Percentiles rank a stretch among this genome's conserved stretches.
Evolutionary conservation across 2,329 filamentous ascomycete species (phyloP).

Genomic region (Botrytis porri): DNA sequence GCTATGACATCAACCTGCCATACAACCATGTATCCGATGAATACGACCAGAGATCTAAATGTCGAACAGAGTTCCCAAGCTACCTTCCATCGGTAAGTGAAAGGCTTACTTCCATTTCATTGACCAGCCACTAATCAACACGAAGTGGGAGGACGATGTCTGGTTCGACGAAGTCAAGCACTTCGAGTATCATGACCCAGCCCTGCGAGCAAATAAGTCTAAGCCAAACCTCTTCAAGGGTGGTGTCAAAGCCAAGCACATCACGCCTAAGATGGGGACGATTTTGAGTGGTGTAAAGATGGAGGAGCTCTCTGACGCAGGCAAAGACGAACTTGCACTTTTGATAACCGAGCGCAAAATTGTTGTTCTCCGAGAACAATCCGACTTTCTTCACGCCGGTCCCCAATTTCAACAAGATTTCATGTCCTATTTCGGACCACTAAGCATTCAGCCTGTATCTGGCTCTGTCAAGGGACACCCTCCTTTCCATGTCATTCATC

Average conservation of each 20-base stretch:
- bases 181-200: constrained; percentile 47
- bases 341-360: constrained; percentile 43
- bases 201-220: constrained; percentile 56
- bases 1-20: constrained; percentile 48
- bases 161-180: constrained; percentile 46
- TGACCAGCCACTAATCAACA: constrained; percentile 15
- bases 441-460: constrained; percentile 68
- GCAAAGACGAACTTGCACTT: constrained; percentile 45
- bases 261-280: constrained; percentile 46
- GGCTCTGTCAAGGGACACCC: constrained; percentile 59
- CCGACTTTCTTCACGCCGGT: constrained; percentile 51
- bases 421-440: constrained; percentile 60
- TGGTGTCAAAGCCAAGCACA: constrained; percentile 58
- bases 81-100: constrained; percentile 42
- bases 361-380: constrained; percentile 49
- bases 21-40: constrained; percentile 43
- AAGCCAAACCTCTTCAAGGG: constrained; percentile 59
- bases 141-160: constrained; percentile 42
- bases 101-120: not conserved
- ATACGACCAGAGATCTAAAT: constrained; percentile 39
- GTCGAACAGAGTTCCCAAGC: constrained; percentile 42
- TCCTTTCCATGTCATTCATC: constrained; percentile 64
- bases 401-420: constrained; percentile 61
- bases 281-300: constrained; percentile 43
- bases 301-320: constrained; percentile 38